Evolutionary conservation across 371 early-diverging fungal genomes (phyloP).

Genomic region (Entomophthora muscae): DNA sequence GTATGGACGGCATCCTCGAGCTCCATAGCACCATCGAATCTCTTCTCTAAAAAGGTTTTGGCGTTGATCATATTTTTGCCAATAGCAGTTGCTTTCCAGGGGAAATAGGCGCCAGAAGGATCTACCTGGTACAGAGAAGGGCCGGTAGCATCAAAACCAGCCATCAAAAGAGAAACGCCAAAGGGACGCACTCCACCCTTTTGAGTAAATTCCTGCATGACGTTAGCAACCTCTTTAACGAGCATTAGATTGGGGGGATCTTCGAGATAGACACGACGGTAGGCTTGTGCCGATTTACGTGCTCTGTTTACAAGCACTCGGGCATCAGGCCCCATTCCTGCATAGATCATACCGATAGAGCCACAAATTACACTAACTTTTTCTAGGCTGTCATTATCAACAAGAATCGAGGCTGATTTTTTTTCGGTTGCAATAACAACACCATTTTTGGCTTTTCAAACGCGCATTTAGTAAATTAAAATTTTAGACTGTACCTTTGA

Average conservation of each 20-base stretch:
- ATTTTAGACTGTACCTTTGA: slow-evolving; percentile 69
- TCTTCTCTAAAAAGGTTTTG: slow-evolving; percentile 95
- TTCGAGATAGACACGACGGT: slow-evolving; percentile 82
- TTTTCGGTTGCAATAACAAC: slow-evolving; percentile 97
- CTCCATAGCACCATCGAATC: slow-evolving; percentile 85
- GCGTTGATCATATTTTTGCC: slow-evolving; percentile 98
- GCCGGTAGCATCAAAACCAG: slow-evolving; percentile 84
- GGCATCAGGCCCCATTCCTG: slow-evolving; percentile 97
- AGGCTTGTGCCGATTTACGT: slow-evolving; percentile 89
- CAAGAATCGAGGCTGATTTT: slow-evolving; percentile 79
- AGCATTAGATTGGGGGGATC: slow-evolving; percentile 87
- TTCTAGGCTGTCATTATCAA: slow-evolving; percentile 77
- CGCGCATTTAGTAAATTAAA: no score
- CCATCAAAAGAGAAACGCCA: slow-evolving; percentile 93
- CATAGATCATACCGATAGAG: slow-evolving; percentile 93
- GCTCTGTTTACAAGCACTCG: slow-evolving; percentile 88
- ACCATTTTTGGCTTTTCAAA: slow-evolving; percentile 70
- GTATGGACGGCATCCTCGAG: slow-evolving; percentile 97
- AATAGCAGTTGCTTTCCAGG: slow-evolving; percentile 97
- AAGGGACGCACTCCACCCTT: slow-evolving; percentile 98
- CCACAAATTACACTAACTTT: slow-evolving; percentile 78
- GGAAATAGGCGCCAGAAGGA: slow-evolving; percentile 95
- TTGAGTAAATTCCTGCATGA: slow-evolving; percentile 98
- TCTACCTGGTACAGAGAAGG: slow-evolving; percentile 95
- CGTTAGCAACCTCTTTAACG: slow-evolving; percentile 86